Evolutionary conservation across 192 early-diverging fungal species (phyloP).

Genomic region (Coemansia sp.): DNA sequence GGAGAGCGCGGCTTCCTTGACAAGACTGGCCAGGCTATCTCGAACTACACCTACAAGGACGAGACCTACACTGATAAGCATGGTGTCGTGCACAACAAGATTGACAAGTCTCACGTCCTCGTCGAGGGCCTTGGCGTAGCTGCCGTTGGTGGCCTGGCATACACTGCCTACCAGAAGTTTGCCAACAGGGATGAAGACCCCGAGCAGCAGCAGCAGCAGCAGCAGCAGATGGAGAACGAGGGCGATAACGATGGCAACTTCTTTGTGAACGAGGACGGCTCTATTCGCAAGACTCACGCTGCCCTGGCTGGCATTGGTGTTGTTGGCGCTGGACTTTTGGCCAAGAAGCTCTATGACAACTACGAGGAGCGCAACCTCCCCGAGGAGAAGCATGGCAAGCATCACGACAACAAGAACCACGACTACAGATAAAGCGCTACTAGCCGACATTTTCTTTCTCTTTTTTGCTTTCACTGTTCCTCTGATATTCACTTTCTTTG

Average conservation of each 20-base stretch:
- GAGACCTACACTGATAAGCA: slow-evolving; percentile 5
- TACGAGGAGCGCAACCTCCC: slow-evolving; percentile 14
- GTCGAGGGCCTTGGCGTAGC: not conserved
- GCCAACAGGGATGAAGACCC: not conserved
- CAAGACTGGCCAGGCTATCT: not conserved
- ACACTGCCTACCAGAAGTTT: slow-evolving; percentile 5
- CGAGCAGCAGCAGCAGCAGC: not conserved
- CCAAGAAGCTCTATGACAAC: slow-evolving; percentile 29
- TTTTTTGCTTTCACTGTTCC: not conserved
- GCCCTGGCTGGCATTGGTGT: slow-evolving; percentile 16
- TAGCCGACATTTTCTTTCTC: not conserved
- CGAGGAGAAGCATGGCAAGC: slow-evolving; percentile 15
- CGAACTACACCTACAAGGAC: slow-evolving; percentile 4
- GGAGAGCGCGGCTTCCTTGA: slow-evolving; percentile 7
- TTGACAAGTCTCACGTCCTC: slow-evolving; percentile 13
- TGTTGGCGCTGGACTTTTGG: slow-evolving; percentile 11
- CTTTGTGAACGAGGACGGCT: slow-evolving; percentile 29
- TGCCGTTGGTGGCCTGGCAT: not conserved
- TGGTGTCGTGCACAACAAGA: not conserved
- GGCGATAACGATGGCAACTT: slow-evolving; percentile 4
- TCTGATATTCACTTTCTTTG: not conserved
- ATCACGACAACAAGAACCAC: slow-evolving; percentile 1
- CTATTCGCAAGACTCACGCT: slow-evolving; percentile 25
- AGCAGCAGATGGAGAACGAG: not conserved
- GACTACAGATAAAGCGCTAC: not conserved